phyloP scores from a whole-genome alignment of 768 basidiomycete genomes.

The Macrolepiota dolichaula region DNA sequence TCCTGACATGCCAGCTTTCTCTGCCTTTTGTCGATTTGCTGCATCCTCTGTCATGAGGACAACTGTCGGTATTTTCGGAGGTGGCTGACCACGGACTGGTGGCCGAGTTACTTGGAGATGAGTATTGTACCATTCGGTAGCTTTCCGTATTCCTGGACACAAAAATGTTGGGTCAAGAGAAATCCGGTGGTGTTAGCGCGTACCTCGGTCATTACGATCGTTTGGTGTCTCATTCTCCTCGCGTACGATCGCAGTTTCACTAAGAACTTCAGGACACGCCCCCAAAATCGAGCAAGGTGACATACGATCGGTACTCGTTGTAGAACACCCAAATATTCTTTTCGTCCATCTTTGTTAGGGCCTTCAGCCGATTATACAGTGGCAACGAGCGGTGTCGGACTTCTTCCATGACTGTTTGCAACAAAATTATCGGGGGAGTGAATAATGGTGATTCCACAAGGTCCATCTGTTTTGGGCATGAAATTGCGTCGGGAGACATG shows the following conservation, averaged over 20 bases:
- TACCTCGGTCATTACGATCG: conserved; percentile 93
- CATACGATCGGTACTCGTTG: conserved; percentile 81
- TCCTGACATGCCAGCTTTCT: conserved; percentile 55
- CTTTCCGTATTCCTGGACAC: conserved; percentile 79
- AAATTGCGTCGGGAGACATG: conserved; percentile 4
- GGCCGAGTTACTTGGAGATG: conserved; percentile 60
- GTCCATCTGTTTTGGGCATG: conserved; percentile 69
- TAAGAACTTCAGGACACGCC: conserved; percentile 22
- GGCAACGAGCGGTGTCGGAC: conserved; percentile 93
- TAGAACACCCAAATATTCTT: conserved; percentile 85
- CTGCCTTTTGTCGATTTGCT: conserved; percentile 76
- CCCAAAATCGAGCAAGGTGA: conserved; percentile 13
- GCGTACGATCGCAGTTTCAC: conserved; percentile 77
- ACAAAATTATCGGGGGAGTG: conserved; percentile 76
- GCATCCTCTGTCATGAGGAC: conserved; percentile 89
- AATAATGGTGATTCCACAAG: conserved; percentile 79
- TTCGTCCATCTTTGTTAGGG: conserved; percentile 80
- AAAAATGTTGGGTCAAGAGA: not conserved
- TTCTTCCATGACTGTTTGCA: conserved; percentile 96
- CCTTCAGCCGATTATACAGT: conserved; percentile 87
- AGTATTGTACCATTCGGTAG: conserved; percentile 81
- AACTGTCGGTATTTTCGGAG: conserved; percentile 50
- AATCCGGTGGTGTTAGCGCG: conserved; percentile 6
- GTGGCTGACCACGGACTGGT: conserved; percentile 46
- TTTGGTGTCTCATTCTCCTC: conserved; percentile 84